Evolutionary conservation across 768 basidiomycete species (phyloP), one percentile per base, ranked within the genome.

Genomic region (Podaxis pistillaris): DNA sequence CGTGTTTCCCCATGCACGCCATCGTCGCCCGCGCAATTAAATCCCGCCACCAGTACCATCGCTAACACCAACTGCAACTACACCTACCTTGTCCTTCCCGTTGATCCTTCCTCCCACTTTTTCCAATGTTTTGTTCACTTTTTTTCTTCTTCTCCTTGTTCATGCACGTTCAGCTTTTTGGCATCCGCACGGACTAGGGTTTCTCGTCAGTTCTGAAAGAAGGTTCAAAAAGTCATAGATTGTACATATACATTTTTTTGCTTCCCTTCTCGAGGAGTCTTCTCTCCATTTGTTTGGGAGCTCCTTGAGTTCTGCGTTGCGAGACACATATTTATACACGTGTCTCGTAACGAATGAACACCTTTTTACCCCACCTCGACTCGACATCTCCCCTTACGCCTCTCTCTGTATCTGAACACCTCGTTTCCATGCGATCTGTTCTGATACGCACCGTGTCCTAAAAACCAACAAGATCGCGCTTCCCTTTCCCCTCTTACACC

Each of bases 161-260:
- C 33, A 51, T 38, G 28, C 41, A 30, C 15, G 8, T 49, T 59
- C 38, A n/a, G 24, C 24, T 51, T 59, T 59, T 59, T 59, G 33
- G 58, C 58, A 59, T 59, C 38, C 36, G 37, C 58, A 59, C 49
- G 58, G 58, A 59, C 58, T 51, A 36, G 33, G 58, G 33, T 24
- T 50, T 50, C 38, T 26, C 24, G 12, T 37, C 38, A 50, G 41
- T 44, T 44, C n/a, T 19, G 41, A 50, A 50, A 38, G 58, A 51
- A 51, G 33, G 49, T 51, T 59, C 58, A 59, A 59, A 56, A 59
- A 51, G 56, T 41, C 58, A 59, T 59, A 59, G 58, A 59, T 38
- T 59, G 58, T 59, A 59, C 49, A 59, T 58, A 59, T 59, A 59
- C 50, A 40, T 33, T 56, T 56, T 46, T 8, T 15, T 28, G 13